Base-by-base conservation (phyloP, 257 asterid species). In the Solanum microdontum region DNA sequence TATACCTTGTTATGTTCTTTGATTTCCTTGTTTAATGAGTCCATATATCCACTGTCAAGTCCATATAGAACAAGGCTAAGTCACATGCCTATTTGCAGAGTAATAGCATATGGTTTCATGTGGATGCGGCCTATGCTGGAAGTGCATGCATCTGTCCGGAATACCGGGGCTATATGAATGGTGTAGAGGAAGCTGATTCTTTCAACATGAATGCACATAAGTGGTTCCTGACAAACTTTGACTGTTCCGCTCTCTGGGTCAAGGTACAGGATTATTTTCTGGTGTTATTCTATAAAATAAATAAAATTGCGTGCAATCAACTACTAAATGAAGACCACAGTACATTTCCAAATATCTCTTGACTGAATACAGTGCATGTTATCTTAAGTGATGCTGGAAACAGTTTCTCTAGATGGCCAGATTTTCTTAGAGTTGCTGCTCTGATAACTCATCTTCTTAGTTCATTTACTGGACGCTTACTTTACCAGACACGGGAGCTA, bases 81-180 rank as follows among this genome's bases (percentile, higher is more conserved):
- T 82, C 85, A 82, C 30, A 48, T 48, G 70, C 30, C 85, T 48
- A 48, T 86, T 86, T 88, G 82, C 94, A 97, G 99, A 89, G 91
- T 86, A 88, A 94, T 87, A 96, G 92, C 70, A 84, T 97, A 85
- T 97, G 99, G 99, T 88, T 97, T 90, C 99, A 97, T 85, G 93
- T 97, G 91, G 99, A 97, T 90, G 99, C 99, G 86, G 99, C 99
- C 73, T 95, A 95, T 84, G 99, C 98, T 91, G 99, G 99, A 90
- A 97, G 99, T 91, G 98, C 99, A 45, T 95, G 98, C 88, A 88
- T 97, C 82, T 97, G 99, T 85, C 98, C 98, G 0, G 99, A 97
- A 89, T 92, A 92, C 45, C 96, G 96, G 84, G 97, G 91, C 90
- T 90, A 90, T 84, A 88, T 95, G 64, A 90, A 97, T 86, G 99